A percentile compares a stretch with the other conserved stretches of the same genome.
Conservation (phyloP, 2,329 filamentous ascomycete genomes). For the Phialocephala subalpina region DNA sequence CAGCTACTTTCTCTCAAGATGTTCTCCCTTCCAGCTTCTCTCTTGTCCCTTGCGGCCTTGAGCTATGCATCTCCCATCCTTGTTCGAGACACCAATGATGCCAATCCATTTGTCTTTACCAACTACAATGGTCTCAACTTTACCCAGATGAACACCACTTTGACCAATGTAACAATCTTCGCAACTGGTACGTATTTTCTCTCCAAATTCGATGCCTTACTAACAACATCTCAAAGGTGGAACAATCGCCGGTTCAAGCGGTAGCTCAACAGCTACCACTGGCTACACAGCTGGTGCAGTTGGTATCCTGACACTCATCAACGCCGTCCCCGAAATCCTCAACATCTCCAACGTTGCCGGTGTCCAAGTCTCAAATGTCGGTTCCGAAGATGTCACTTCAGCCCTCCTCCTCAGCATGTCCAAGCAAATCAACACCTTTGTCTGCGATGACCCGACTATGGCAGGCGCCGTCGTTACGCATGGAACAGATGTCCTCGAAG, state of each 20-base stretch:
- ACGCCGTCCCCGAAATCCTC: slow-evolving; percentile 61
- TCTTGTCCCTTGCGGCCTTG: slow-evolving; percentile 18
- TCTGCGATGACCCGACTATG: slow-evolving; percentile 43
- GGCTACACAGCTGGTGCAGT: slow-evolving; percentile 57
- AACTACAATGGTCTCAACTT: slow-evolving; percentile 40
- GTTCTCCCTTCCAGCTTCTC: slow-evolving; percentile 6
- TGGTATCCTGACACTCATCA: slow-evolving; percentile 52
- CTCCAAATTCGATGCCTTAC: background rate
- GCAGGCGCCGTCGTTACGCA: slow-evolving; percentile 67
- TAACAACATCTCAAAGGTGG: slow-evolving; percentile 51
- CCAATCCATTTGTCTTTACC: slow-evolving; percentile 35
- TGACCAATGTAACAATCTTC: slow-evolving; percentile 39
- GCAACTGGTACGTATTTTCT: slow-evolving; percentile 32
- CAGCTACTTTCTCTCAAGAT: background rate
- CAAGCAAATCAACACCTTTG: slow-evolving; percentile 55
- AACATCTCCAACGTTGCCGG: slow-evolving; percentile 63
- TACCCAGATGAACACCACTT: slow-evolving; percentile 36
- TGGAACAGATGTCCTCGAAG: slow-evolving; percentile 71
- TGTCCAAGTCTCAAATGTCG: slow-evolving; percentile 59
- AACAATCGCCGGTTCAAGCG: slow-evolving; percentile 63
- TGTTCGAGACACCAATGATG: slow-evolving; percentile 24
- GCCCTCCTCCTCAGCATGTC: slow-evolving; percentile 57
- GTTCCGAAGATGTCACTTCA: slow-evolving; percentile 56
- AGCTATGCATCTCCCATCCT: slow-evolving; percentile 33
- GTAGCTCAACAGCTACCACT: slow-evolving; percentile 58